These are phyloP conservation scores for Camellia granthamiana DNA, from an alignment of 148 eudicot species.

Conservation along the genomic window DNA sequence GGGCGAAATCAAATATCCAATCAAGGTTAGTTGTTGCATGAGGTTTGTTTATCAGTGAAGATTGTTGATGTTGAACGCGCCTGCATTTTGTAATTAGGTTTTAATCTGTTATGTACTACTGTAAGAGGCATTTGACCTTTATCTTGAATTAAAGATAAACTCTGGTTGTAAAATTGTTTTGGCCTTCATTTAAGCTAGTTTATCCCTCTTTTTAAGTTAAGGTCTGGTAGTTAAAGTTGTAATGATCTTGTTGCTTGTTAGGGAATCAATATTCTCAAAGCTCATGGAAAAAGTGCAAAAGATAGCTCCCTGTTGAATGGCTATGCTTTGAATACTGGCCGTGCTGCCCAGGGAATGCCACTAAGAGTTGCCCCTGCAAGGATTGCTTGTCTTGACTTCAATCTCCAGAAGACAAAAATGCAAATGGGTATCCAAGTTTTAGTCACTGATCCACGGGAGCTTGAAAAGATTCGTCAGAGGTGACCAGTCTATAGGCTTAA, in stretches of 20 bases:
- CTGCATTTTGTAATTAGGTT: not conserved
- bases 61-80: not conserved
- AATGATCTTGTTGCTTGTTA: constrained; percentile 24
- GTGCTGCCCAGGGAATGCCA: constrained; percentile 99
- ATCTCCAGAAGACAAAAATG: constrained; percentile 97
- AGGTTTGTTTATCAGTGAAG: not conserved
- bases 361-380: constrained; percentile 81
- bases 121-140: not conserved
- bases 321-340: constrained; percentile 97
- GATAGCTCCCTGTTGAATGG: constrained; percentile 93
- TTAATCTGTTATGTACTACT: not conserved
- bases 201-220: not conserved
- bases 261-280: constrained; percentile 92
- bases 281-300: constrained; percentile 90
- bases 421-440: constrained; percentile 96
- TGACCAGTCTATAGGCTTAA: constrained; percentile 16
- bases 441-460: constrained; percentile 90
- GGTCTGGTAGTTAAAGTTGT: constrained; percentile 14
- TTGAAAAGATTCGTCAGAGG: constrained; percentile 98
- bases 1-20: constrained; percentile 91
- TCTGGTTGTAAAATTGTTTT: not conserved
- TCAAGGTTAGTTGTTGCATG: constrained; percentile 58
- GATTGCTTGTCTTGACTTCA: constrained; percentile 94
- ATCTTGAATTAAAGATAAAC: not conserved
- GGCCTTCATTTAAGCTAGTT: not conserved